Evolutionary conservation across 2,329 filamentous ascomycete species (phyloP).

Genomic region (Monascus ruber): DNA sequence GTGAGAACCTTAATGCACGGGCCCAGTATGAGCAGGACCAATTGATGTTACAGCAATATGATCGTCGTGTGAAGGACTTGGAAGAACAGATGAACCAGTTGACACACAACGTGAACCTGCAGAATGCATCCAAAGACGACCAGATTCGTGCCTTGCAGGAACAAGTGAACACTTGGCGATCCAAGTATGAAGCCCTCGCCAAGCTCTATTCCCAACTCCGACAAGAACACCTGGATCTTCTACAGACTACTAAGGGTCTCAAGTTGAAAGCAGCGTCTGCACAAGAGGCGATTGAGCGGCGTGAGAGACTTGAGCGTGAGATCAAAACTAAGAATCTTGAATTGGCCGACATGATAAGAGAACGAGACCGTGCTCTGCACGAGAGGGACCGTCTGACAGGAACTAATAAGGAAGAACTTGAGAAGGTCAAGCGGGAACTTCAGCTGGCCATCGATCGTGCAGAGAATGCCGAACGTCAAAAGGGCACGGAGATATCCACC

Average conservation of each 20-base stretch:
- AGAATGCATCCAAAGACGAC: conserved; percentile 81
- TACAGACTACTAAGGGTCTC: conserved; percentile 92
- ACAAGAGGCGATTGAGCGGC: conserved; percentile 87
- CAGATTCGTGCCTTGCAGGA: conserved; percentile 88
- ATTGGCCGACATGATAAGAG: conserved; percentile 94
- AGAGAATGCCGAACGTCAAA: conserved; percentile 82
- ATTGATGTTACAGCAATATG: conserved; percentile 92
- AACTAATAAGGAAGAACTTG: conserved; percentile 80
- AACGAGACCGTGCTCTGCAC: conserved; percentile 84
- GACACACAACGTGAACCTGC: conserved; percentile 71
- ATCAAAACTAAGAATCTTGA: conserved; percentile 99
- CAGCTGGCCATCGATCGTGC: conserved; percentile 83
- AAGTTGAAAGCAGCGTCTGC: conserved; percentile 95
- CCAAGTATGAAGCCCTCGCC: conserved; percentile 91
- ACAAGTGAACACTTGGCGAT: conserved; percentile 94
- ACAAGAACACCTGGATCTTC: conserved; percentile 84
- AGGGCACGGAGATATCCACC: conserved; percentile 87
- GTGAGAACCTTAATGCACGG: conserved; percentile 85
- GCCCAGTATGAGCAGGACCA: conserved; percentile 97
- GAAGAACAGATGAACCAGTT: conserved; percentile 78
- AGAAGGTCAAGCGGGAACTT: conserved; percentile 88
- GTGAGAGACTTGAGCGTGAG: conserved; percentile 91
- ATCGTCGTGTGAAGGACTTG: conserved; percentile 82
- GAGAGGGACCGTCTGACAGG: conserved; percentile 83
- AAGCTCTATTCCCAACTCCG: conserved; percentile 95